phyloP scores from a whole-genome alignment of 257 asterid genomes.

The Nicotiana paniculata region DNA sequence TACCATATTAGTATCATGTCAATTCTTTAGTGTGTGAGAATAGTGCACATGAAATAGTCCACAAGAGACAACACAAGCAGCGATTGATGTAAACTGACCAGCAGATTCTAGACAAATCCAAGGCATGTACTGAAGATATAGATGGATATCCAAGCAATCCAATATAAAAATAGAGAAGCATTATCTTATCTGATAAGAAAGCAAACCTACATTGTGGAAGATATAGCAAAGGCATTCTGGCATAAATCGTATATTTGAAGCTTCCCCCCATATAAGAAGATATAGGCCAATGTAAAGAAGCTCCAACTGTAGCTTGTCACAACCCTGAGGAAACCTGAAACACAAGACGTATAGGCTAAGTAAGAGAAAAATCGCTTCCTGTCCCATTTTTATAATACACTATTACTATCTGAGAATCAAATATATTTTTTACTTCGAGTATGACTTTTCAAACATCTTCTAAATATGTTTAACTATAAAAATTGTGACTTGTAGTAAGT shows the following conservation, averaged over 20 bases:
- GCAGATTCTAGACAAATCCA: neutral
- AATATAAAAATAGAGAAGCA: neutral
- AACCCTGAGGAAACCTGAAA: slow-evolving; percentile 52
- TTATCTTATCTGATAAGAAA: slow-evolving; percentile 8
- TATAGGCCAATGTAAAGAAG: slow-evolving; percentile 92
- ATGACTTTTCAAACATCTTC: neutral
- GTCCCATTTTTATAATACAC: neutral
- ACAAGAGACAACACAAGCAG: neutral
- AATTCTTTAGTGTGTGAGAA: neutral
- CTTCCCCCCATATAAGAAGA: slow-evolving; percentile 99
- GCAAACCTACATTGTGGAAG: slow-evolving; percentile 71
- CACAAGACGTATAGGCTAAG: slow-evolving; percentile 9
- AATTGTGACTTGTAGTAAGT: neutral
- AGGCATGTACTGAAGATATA: neutral
- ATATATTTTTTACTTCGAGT: neutral
- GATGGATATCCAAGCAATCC: neutral
- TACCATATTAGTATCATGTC: neutral
- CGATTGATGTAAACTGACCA: neutral
- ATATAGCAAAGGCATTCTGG: slow-evolving; percentile 98
- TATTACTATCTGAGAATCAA: neutral
- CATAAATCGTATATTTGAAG: slow-evolving; percentile 96
- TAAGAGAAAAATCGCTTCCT: neutral
- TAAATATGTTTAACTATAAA: neutral
- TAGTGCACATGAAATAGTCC: neutral
- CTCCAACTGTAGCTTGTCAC: slow-evolving; percentile 69